Base-by-base conservation (phyloP, 2,329 filamentous ascomycete species). In the Epichloe sp. region DNA sequence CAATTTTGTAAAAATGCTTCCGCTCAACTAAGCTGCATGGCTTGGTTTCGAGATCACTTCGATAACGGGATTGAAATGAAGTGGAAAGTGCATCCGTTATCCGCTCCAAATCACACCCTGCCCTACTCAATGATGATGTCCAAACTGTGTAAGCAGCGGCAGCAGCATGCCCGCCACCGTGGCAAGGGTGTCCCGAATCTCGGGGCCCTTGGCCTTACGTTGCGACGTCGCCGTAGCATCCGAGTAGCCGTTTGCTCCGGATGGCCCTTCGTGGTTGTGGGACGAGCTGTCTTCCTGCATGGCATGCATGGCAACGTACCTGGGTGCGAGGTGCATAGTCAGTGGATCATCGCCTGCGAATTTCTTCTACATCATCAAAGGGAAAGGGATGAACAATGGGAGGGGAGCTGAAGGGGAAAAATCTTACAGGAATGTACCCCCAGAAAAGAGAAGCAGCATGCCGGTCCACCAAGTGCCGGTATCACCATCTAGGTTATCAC, bases 271-370 rank as follows among this genome's bases (percentile, higher is more conserved):
- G 55, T 82, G 74, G 48, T 70, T 67, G 34, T 76, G 69, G 2
- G 69, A 64, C 8, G 68, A 66, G 48, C 74, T 71, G 21, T 83
- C 79, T 61, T 95, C 90, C 63, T 94, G 87, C 88, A 97, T 95
- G 1, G 90, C 89, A 63, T 98, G 93, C 90, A 97, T 96, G 1
- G 93, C 93, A 43, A 98, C 93, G 62, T 97, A 95, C 59, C 88
- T 94, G 34, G 36, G 26, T 31, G 8, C 26, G 26, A 31, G 26
- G 3, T 31, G 26, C 8, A 44, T 7, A 45, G 45, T 48, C 23
- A 54, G 52, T 36, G 37, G 15, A 7, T 17, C 2, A 3, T 19
- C 4, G 31, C 6, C 10, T 3, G 5, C 44, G 7, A 10, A 10
- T 3, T 26, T 43, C 10, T 36, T 14, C 5, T 5, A 23, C 17